phyloP scores from a whole-genome alignment of 805 yeast genomes.

The Candida glaebosa region DNA sequence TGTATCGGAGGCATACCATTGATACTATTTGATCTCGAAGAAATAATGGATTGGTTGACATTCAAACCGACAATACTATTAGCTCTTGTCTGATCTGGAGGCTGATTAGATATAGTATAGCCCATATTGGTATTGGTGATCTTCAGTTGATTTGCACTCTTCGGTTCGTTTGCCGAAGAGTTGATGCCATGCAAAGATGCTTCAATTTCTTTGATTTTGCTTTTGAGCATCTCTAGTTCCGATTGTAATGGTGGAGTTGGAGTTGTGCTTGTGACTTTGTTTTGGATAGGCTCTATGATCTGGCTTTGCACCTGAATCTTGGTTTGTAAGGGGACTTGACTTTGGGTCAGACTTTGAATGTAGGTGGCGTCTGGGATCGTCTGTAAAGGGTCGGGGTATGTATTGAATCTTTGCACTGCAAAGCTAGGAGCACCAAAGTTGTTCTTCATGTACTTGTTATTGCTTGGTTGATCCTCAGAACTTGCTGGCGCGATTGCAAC shows the following conservation, averaged over 20 bases:
- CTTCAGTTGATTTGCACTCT: neutral
- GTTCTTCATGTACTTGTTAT: neutral
- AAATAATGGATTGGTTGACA: neutral
- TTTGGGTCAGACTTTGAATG: neutral
- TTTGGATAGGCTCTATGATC: too few species aligned
- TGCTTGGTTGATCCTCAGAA: neutral
- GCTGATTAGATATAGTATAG: neutral
- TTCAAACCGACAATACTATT: neutral
- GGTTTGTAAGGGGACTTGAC: neutral
- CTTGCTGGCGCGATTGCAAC: neutral
- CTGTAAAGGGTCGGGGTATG: conserved; percentile 1
- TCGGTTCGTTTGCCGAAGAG: neutral
- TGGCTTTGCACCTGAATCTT: neutral
- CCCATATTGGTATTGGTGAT: neutral
- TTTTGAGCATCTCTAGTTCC: conserved; percentile 33
- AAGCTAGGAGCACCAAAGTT: conserved; percentile 1
- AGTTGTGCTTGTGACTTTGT: neutral
- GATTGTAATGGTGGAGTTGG: conserved; percentile 6
- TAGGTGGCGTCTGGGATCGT: conserved; percentile 3
- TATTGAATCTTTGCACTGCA: conserved; percentile 6
- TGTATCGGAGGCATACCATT: neutral
- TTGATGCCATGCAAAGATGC: conserved; percentile 15
- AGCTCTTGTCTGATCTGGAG: neutral
- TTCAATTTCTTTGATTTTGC: conserved; percentile 43
- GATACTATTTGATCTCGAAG: neutral